phyloP scores from a whole-genome alignment of 306 rosid genomes.

The Hylodesmum podocarpum region DNA sequence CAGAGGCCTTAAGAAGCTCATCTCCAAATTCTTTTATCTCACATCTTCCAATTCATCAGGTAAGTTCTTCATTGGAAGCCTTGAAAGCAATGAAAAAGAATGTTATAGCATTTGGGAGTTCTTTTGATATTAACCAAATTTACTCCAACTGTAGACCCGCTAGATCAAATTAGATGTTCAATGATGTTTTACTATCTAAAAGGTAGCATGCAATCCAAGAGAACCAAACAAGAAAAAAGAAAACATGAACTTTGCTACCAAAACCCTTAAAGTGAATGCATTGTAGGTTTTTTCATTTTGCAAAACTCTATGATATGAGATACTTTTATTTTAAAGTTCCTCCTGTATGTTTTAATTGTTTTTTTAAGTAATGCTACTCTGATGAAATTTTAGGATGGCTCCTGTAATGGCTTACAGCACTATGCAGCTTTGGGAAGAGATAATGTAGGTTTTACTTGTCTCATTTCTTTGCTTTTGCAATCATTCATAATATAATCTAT shows the following conservation, averaged over 20 bases:
- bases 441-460: conserved; percentile 47
- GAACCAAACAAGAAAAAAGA: background rate
- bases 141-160: background rate
- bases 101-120: conserved; percentile 11
- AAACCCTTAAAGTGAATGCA: background rate
- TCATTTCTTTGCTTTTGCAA: background rate
- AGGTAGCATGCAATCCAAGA: background rate
- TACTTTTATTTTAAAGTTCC: background rate
- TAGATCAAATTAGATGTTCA: background rate
- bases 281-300: background rate
- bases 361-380: conserved; percentile 26
- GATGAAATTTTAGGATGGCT: conserved; percentile 68
- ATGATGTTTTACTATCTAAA: background rate
- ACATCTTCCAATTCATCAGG: conserved; percentile 86
- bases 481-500: background rate
- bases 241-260: conserved; percentile 6
- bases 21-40: conserved; percentile 74
- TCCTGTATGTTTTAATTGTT: background rate
- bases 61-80: conserved; percentile 31
- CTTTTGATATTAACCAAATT: background rate
- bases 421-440: conserved; percentile 91
- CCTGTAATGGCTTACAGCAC: conserved; percentile 94
- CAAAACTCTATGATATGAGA: background rate
- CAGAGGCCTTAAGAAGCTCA: conserved; percentile 76
- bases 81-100: background rate